These are phyloP conservation scores for Trametes elegans DNA, from an alignment of 768 basidiomycete genomes.

Conservation along the genomic window DNA sequence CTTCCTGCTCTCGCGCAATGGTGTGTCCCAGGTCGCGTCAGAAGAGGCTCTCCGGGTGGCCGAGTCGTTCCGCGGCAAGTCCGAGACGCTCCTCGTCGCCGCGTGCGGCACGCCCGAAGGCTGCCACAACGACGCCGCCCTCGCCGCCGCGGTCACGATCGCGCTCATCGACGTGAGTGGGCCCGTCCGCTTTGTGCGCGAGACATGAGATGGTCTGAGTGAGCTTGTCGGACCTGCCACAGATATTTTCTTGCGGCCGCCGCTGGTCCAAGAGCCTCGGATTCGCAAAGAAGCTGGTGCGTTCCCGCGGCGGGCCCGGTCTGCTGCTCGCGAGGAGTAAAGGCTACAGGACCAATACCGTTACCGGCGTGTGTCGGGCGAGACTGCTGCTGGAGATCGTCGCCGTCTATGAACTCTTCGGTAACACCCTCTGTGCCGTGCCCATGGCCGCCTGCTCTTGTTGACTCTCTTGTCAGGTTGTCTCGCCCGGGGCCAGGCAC, in stretches of 20 bases:
- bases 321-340: conserved; percentile 34
- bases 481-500: conserved; percentile 35
- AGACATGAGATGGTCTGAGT: conserved; percentile 10
- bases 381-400: conserved; percentile 42
- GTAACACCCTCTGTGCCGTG: conserved; percentile 22
- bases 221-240: conserved; percentile 15
- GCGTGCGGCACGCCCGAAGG: conserved; percentile 33
- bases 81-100: conserved; percentile 33
- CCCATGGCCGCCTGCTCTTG: conserved; percentile 3
- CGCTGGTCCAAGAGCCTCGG: conserved; percentile 39
- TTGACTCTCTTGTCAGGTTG: conserved; percentile 29
- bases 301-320: conserved; percentile 43
- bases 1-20: conserved; percentile 37
- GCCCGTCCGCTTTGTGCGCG: conserved; percentile 1
- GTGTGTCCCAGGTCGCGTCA: conserved; percentile 20
- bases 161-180: conserved; percentile 38
- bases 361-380: conserved; percentile 33
- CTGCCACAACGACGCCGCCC: conserved; percentile 29
- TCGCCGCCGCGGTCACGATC: conserved; percentile 31
- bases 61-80: conserved; percentile 33
- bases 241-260: conserved; percentile 44
- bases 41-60: conserved; percentile 37
- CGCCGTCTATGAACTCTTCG: conserved; percentile 42
- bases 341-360: conserved; percentile 21
- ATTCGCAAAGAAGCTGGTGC: conserved; percentile 37